Percentiles rank a stretch among this genome's conserved stretches.
Conservation (phyloP, 2,329 filamentous ascomycete genomes). For the Rhexocercosporidium sp. region DNA sequence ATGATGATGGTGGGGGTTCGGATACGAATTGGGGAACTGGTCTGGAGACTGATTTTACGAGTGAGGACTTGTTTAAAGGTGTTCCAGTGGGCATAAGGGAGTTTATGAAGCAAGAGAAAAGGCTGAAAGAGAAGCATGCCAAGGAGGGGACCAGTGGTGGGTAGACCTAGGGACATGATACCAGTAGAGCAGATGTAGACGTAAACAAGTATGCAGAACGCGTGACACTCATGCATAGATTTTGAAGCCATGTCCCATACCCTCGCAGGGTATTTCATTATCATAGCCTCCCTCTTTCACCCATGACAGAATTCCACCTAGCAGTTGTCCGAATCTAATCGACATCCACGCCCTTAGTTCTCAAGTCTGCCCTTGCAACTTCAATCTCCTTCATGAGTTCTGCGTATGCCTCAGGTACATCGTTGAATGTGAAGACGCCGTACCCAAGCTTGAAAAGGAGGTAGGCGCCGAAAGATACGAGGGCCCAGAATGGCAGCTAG, state of each 20-base stretch:
- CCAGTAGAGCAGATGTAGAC: not conserved
- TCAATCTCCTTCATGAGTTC: conserved; percentile 89
- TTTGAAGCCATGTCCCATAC: not conserved
- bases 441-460: conserved; percentile 90
- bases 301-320: not conserved
- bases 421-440: conserved; percentile 95
- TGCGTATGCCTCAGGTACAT: conserved; percentile 87
- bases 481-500: conserved; percentile 89
- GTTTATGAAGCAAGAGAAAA: conserved; percentile 98
- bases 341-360: conserved; percentile 71
- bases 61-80: conserved; percentile 74
- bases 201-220: not conserved
- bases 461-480: conserved; percentile 90
- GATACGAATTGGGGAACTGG: conserved; percentile 67
- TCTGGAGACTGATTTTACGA: conserved; percentile 54
- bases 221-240: not conserved
- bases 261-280: conserved; percentile 1
- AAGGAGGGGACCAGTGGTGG: conserved; percentile 50
- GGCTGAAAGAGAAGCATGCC: conserved; percentile 75
- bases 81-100: conserved; percentile 93
- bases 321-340: conserved; percentile 32
- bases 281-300: conserved; percentile 3
- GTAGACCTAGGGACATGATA: conserved; percentile 11
- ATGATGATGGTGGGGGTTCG: conserved; percentile 80
- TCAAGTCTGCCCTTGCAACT: conserved; percentile 74